These are phyloP conservation scores for Carex arenaria DNA, from an alignment of 202 grass and related monocot genomes.

Conservation along the genomic window DNA sequence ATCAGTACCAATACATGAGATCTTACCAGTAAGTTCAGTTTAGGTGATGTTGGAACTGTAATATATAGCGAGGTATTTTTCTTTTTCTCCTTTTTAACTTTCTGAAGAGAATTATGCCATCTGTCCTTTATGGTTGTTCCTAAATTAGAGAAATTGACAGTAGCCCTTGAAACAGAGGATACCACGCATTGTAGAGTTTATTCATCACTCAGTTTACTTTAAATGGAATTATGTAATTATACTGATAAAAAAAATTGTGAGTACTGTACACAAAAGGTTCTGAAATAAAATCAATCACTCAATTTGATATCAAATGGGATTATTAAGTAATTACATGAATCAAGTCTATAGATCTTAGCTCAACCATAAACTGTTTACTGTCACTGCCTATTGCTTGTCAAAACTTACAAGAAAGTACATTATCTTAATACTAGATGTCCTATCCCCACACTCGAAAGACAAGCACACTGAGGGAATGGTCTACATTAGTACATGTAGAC, in stretches of 20 bases:
- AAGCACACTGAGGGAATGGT: conserved; percentile 1
- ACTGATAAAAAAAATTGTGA: background rate
- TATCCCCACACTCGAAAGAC: background rate
- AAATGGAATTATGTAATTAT: too few species aligned
- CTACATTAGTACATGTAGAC: background rate
- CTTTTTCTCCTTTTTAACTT: background rate
- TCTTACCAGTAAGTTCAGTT: conserved; percentile 29
- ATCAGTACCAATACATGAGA: conserved; percentile 39
- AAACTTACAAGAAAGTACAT: background rate
- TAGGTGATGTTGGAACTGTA: background rate
- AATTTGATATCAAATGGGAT: conserved; percentile 11
- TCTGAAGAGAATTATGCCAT: background rate
- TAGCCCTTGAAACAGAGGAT: background rate
- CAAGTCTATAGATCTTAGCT: background rate
- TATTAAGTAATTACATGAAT: conserved; percentile 2
- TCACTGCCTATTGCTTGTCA: background rate
- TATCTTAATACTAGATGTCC: conserved; percentile 9
- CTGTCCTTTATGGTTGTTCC: background rate
- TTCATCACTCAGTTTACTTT: background rate
- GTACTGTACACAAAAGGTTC: background rate
- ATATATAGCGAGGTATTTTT: background rate
- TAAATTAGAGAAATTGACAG: background rate
- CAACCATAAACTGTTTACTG: background rate
- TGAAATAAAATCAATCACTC: background rate
- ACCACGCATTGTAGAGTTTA: background rate